These are phyloP conservation scores for Sporothrix humicola DNA, from an alignment of 2,329 filamentous ascomycete genomes.

Conservation along the genomic window DNA sequence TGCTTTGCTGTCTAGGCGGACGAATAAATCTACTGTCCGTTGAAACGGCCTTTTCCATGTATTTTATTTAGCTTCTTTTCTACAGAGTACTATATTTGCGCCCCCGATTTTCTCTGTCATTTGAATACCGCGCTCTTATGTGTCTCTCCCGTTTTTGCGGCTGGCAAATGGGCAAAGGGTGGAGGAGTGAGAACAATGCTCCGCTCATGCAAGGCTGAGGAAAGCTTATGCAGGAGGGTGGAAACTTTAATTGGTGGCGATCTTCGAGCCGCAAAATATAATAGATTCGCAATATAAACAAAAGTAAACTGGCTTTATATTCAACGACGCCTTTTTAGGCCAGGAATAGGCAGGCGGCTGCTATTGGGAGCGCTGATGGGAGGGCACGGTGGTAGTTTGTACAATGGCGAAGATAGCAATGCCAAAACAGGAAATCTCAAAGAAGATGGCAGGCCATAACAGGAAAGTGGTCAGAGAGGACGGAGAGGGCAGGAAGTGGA, in stretches of 20 bases:
- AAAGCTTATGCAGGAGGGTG: constrained; percentile 25
- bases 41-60: background rate
- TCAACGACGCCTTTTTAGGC: background rate
- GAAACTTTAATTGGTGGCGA: constrained; percentile 6
- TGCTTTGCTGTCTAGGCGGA: too few relatives aligned
- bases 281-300: background rate
- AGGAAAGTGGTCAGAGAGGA: too few relatives aligned
- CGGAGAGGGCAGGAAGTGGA: too few relatives aligned
- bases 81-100: background rate
- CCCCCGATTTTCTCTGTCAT: background rate
- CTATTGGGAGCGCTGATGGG: too few relatives aligned
- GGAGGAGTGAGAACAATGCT: background rate
- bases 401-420: too few relatives aligned
- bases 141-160: background rate
- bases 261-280: background rate
- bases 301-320: background rate
- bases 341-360: background rate
- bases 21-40: background rate
- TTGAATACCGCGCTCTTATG: background rate
- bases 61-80: background rate
- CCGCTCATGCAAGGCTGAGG: constrained; percentile 13
- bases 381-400: background rate
- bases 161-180: background rate
- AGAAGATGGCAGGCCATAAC: too few relatives aligned
- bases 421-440: too few relatives aligned